Conservation (phyloP, 2,329 filamentous ascomycete species). For the Sarocladiaceae sp. region DNA sequence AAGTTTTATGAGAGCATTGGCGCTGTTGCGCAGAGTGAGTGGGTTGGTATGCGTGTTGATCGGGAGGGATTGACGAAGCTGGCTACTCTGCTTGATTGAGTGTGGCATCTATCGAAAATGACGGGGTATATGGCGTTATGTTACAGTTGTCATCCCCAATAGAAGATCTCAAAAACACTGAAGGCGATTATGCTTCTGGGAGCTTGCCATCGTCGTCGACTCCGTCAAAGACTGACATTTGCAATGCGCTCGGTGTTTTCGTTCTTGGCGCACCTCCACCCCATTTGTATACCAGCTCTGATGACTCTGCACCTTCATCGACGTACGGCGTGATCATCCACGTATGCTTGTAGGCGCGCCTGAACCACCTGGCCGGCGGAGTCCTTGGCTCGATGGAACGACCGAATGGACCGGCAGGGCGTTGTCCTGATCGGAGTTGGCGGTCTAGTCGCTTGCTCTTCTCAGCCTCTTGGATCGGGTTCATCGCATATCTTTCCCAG, state of each 20-base stretch:
- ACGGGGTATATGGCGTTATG: background rate
- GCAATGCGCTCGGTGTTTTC: conserved; percentile 22
- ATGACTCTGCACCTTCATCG: conserved; percentile 25
- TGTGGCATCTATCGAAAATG: background rate
- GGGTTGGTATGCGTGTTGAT: conserved; percentile 73
- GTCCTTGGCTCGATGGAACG: conserved; percentile 17
- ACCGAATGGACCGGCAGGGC: conserved; percentile 33
- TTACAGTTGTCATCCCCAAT: background rate
- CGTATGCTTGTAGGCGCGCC: conserved; percentile 41
- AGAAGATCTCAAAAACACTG: background rate
- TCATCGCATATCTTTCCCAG: conserved; percentile 39
- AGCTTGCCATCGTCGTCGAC: conserved; percentile 22
- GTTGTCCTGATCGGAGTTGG: conserved; percentile 29
- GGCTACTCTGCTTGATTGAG: conserved; percentile 37
- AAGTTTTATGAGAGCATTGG: conserved; percentile 76
- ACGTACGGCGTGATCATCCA: conserved; percentile 43
- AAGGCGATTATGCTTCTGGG: conserved; percentile 17
- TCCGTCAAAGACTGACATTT: conserved; percentile 45
- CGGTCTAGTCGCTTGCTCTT: conserved; percentile 19
- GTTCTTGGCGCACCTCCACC: conserved; percentile 26
- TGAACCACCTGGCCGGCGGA: conserved; percentile 35
- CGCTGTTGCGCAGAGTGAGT: conserved; percentile 63
- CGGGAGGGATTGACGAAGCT: conserved; percentile 59
- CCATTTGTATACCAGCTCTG: conserved; percentile 40
- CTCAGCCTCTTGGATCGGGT: conserved; percentile 35